Evolutionary conservation across 441 rosid genomes (phyloP).

Genomic region (Codiaeum variegatum): DNA sequence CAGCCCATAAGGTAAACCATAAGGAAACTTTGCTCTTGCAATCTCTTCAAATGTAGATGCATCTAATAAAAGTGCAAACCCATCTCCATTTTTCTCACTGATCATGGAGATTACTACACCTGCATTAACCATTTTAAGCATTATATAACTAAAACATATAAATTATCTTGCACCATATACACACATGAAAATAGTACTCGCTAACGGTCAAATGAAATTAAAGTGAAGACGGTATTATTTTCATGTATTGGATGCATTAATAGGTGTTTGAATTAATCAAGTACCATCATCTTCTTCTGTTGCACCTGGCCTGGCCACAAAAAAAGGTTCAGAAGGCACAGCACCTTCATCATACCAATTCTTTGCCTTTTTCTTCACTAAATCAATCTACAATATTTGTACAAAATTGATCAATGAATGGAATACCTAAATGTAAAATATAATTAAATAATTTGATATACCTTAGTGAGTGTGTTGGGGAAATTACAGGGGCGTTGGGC

Average conservation of each 20-base stretch:
- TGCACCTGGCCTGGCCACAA: slow-evolving; percentile 87
- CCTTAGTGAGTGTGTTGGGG: slow-evolving; percentile 95
- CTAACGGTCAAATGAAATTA: no score
- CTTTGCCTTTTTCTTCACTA: slow-evolving; percentile 66
- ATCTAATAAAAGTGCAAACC: slow-evolving; percentile 73
- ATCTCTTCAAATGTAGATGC: slow-evolving; percentile 83
- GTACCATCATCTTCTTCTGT: slow-evolving; percentile 91
- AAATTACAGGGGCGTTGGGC: slow-evolving; percentile 91
- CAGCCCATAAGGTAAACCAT: slow-evolving; percentile 91
- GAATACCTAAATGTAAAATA: not conserved
- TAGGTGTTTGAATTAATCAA: not conserved
- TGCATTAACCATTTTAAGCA: slow-evolving; percentile 19
- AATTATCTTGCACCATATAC: no score
- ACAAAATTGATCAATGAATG: not conserved
- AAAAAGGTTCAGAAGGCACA: slow-evolving; percentile 88
- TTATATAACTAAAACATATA: no score
- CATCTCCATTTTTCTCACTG: slow-evolving; percentile 77
- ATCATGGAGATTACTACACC: slow-evolving; percentile 83
- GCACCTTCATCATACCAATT: slow-evolving; percentile 80
- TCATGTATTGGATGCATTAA: no score
- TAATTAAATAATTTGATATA: slow-evolving; percentile 5
- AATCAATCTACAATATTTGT: slow-evolving; percentile 50
- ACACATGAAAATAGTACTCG: no score
- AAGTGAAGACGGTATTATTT: no score
- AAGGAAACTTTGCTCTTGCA: slow-evolving; percentile 86